A percentile compares a stretch with the other conserved stretches of the same genome.
phyloP scores from a whole-genome alignment of 805 yeast species.

The Kluyveromyces aestuarii region DNA sequence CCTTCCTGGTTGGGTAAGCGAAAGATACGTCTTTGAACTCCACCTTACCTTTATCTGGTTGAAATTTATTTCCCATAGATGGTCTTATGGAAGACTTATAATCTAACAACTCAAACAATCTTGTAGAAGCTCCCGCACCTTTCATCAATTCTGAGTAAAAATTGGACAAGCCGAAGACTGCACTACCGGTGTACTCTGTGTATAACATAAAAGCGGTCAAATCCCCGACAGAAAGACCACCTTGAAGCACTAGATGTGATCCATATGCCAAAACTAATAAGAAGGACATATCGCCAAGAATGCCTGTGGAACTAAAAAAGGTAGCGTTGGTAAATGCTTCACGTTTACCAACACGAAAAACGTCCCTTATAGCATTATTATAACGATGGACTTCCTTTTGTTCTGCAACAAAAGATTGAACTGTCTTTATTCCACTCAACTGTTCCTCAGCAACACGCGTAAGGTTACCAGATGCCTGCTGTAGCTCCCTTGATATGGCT shows the following conservation, averaged over 20 bases:
- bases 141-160: conserved; percentile 95
- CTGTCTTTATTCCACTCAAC: conserved; percentile 75
- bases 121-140: conserved; percentile 93
- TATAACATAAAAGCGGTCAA: conserved; percentile 90
- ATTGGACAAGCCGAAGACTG: conserved; percentile 85
- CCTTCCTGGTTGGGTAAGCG: conserved; percentile 82
- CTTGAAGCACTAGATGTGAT: conserved; percentile 66
- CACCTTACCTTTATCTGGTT: conserved; percentile 36
- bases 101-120: conserved; percentile 82
- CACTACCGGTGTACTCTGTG: conserved; percentile 87
- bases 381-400: conserved; percentile 67
- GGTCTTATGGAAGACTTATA: conserved; percentile 63
- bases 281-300: conserved; percentile 78
- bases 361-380: conserved; percentile 58
- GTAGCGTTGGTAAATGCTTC: conserved; percentile 78
- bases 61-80: conserved; percentile 45
- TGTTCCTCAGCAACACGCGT: conserved; percentile 93
- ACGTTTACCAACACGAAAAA: conserved; percentile 57
- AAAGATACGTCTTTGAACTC: conserved; percentile 61
- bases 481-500: conserved; percentile 63
- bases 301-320: conserved; percentile 68
- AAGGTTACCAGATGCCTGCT: conserved; percentile 75
- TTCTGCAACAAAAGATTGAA: conserved; percentile 90
- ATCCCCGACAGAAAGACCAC: conserved; percentile 78
- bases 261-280: conserved; percentile 73